phyloP scores from a whole-genome alignment of 2,329 filamentous ascomycete species.

The Shiraia bambusicola region DNA sequence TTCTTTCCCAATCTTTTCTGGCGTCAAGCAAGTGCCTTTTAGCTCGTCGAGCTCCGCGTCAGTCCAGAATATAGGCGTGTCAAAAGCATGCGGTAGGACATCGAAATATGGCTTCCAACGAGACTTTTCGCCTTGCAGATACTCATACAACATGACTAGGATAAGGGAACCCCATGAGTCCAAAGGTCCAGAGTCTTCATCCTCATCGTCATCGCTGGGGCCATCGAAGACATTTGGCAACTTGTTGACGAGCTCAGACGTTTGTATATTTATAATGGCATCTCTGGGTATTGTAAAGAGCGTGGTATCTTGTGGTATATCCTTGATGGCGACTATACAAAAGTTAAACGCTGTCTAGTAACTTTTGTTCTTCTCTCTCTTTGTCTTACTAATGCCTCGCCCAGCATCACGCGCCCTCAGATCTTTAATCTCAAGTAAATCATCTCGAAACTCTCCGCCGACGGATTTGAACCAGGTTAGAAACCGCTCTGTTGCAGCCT shows the following conservation, averaged over 20 bases:
- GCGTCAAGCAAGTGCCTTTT: slow-evolving; percentile 19
- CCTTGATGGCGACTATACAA: slow-evolving; percentile 15
- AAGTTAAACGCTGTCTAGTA: background rate
- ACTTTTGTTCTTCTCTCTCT: background rate
- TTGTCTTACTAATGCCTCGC: slow-evolving; percentile 22
- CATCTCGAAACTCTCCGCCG: slow-evolving; percentile 23
- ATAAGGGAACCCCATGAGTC: slow-evolving; percentile 27
- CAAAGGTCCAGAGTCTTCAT: slow-evolving; percentile 17
- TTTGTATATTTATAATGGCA: slow-evolving; percentile 23
- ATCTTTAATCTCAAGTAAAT: slow-evolving; percentile 23
- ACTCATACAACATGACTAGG: slow-evolving; percentile 23
- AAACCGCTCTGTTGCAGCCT: slow-evolving; percentile 17
- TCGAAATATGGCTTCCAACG: slow-evolving; percentile 28
- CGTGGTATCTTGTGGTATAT: slow-evolving; percentile 19
- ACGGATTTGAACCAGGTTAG: slow-evolving; percentile 23
- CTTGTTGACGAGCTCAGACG: slow-evolving; percentile 17
- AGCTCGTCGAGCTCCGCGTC: slow-evolving; percentile 22
- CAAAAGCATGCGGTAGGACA: slow-evolving; percentile 19
- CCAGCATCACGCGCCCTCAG: slow-evolving; percentile 22
- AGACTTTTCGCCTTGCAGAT: slow-evolving; percentile 20
- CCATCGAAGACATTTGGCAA: slow-evolving; percentile 20
- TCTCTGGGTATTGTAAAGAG: slow-evolving; percentile 24
- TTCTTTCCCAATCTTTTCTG: slow-evolving; percentile 24
- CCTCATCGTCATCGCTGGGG: slow-evolving; percentile 11
- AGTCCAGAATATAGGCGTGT: slow-evolving; percentile 28